Conservation (phyloP, 108 stramenopile species). For the Nitzschia putrida region DNA sequence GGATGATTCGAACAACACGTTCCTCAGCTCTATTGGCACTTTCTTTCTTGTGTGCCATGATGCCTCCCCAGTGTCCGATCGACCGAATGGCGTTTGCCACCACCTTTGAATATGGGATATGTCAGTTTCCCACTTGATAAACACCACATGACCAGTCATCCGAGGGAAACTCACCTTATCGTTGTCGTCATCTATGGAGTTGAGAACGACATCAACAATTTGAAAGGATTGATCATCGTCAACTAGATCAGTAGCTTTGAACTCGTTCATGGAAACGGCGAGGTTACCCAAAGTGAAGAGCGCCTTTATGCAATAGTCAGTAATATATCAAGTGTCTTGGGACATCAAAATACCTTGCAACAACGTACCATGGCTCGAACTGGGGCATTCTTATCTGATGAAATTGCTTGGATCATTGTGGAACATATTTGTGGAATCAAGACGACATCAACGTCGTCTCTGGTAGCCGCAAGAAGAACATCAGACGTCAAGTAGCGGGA, state of each 20-base stretch:
- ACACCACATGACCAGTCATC: too few species aligned
- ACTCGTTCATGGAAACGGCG: constrained; percentile 40
- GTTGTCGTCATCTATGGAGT: constrained; percentile 47
- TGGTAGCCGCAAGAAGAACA: neutral
- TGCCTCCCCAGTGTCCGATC: constrained; percentile 51
- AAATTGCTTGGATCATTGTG: constrained; percentile 33
- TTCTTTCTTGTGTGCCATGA: constrained; percentile 36
- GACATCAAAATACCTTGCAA: neutral
- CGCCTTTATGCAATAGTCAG: constrained; percentile 25
- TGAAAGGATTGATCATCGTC: constrained; percentile 16
- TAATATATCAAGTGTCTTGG: too few species aligned
- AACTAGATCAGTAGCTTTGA: constrained; percentile 7
- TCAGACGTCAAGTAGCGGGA: constrained; percentile 30
- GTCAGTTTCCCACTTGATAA: neutral
- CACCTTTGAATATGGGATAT: constrained; percentile 28
- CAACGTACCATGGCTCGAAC: constrained; percentile 62
- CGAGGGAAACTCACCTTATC: constrained; percentile 48
- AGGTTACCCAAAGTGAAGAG: constrained; percentile 75
- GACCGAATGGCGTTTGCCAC: constrained; percentile 71
- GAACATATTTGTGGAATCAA: constrained; percentile 28
- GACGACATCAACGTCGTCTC: too few species aligned
- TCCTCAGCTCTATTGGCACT: constrained; percentile 3
- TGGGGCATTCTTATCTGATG: constrained; percentile 44
- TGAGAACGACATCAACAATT: constrained; percentile 17
- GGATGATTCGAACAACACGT: constrained; percentile 23